Evolutionary conservation across 106 monocot genomes (phyloP), one percentile per base, ranked within the genome.

Genomic region (Dendrobium huoshanense): DNA sequence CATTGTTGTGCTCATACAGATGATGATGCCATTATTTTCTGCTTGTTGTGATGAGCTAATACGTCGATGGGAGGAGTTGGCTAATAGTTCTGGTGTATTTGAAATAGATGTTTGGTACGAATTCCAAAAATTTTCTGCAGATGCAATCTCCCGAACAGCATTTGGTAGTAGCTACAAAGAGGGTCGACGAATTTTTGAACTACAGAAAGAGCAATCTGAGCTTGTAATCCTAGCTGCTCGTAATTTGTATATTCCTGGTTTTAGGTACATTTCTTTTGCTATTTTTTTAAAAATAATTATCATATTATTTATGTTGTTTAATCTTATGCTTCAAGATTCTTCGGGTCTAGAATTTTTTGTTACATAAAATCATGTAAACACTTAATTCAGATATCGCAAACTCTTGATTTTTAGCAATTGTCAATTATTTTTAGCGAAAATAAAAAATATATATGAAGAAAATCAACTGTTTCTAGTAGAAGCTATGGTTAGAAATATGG

Each of bases 51-150:
- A n/a, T 70, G 80, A 82, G 54, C 31, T 86, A 48, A 86, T 86
- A 9, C 43, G 10, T 17, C 79, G 70, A 77, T 86, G 86, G 83
- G 77, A 80, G 59, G 76, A 27, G 1, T 78, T 80, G 55, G 11
- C 75, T 65, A 74, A 37, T 55, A 33, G 77, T 9, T 13, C 81
- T 3, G 81, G 77, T 27, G 80, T 47, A 9, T 75, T 15, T 55
- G 91, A 88, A 45, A 41, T 90, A 59, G 79, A 91, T 73, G 80
- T 94, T 17, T 92, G 83, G 80, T 80, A 85, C 25, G 94, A 92
- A 67, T 55, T 94, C 15, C 86, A 90, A 61, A 88, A 86, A 16
- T 82, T 92, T 64, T 82, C 91, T 20, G 83, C 82, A 82, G 94
- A 92, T 82, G 91, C 90, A 75, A 92, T 91, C 25, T 92, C 94